Evolutionary conservation across 2,329 filamentous ascomycete genomes (phyloP).

Genomic region (Aspergillus brasiliensis): DNA sequence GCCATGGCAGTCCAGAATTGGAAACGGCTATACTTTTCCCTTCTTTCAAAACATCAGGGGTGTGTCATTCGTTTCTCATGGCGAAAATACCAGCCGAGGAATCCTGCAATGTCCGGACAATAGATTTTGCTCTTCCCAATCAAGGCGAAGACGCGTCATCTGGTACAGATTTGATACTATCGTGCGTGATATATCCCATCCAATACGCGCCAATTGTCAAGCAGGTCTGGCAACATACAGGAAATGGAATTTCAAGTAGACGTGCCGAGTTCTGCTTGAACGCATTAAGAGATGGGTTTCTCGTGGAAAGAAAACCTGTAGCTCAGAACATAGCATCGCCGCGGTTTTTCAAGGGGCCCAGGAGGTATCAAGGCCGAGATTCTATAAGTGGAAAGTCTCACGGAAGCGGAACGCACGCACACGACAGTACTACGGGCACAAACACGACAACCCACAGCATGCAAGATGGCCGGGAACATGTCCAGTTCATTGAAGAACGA

Average conservation of each 20-base stretch:
- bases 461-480: constrained; percentile 64
- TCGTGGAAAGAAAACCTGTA: constrained; percentile 53
- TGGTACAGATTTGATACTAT: constrained; percentile 62
- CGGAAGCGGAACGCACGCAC: constrained; percentile 37
- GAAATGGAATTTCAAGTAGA: constrained; percentile 88
- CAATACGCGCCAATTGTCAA: constrained; percentile 75
- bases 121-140: constrained; percentile 58
- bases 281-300: constrained; percentile 69
- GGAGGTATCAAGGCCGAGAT: constrained; percentile 71
- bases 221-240: constrained; percentile 95
- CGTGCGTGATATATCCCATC: constrained; percentile 70
- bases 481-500: constrained; percentile 85
- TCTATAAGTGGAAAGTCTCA: constrained; percentile 50
- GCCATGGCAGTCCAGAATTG: constrained; percentile 58
- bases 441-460: constrained; percentile 27
- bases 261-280: constrained; percentile 85
- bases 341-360: constrained; percentile 68
- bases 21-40: constrained; percentile 79
- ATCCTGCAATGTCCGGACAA: constrained; percentile 55
- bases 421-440: constrained; percentile 34
- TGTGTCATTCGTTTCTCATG: constrained; percentile 74
- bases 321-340: constrained; percentile 26
- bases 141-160: constrained; percentile 63
- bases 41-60: constrained; percentile 65
- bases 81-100: constrained; percentile 35